phyloP scores from a whole-genome alignment of 306 rosid species.

The Dalbergia cochinchinensis region DNA sequence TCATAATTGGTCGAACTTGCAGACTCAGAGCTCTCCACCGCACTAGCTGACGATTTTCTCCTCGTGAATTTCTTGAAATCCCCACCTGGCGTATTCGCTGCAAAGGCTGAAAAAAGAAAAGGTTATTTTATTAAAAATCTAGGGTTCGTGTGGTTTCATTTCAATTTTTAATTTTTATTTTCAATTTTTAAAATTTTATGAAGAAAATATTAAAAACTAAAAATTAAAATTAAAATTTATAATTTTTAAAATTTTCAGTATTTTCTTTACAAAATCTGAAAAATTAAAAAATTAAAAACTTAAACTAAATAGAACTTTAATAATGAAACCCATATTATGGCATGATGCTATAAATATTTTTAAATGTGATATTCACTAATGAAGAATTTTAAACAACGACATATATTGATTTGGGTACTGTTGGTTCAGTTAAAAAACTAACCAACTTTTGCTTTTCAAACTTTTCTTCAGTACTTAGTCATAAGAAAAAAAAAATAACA shows the following conservation, averaged over 20 bases:
- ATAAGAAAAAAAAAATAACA: too few relatives aligned
- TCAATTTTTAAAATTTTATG: too few relatives aligned
- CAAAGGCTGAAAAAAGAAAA: neutral
- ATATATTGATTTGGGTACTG: neutral
- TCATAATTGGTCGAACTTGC: constrained; percentile 64
- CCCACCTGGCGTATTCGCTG: constrained; percentile 69
- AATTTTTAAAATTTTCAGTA: too few relatives aligned
- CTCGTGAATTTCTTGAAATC: constrained; percentile 67
- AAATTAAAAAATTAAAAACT: too few relatives aligned
- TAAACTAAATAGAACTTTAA: too few relatives aligned
- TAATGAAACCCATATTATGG: neutral
- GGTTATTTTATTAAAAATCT: neutral
- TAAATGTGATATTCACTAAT: neutral
- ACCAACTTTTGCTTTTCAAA: too few relatives aligned
- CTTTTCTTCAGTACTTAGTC: too few relatives aligned
- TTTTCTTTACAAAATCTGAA: too few relatives aligned
- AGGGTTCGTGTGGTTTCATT: too few relatives aligned
- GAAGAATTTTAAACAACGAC: neutral
- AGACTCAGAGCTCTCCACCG: constrained; percentile 42
- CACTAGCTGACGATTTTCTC: constrained; percentile 52
- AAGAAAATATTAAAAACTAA: too few relatives aligned
- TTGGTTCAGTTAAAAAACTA: neutral
- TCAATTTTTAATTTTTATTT: too few relatives aligned
- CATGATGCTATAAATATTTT: neutral
- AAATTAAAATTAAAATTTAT: too few relatives aligned